A percentile compares a stretch with the other conserved stretches of the same genome.
These are phyloP conservation scores for Paramyrothecium roridum DNA, from an alignment of 2,329 filamentous ascomycete genomes.

Conservation along the genomic window DNA sequence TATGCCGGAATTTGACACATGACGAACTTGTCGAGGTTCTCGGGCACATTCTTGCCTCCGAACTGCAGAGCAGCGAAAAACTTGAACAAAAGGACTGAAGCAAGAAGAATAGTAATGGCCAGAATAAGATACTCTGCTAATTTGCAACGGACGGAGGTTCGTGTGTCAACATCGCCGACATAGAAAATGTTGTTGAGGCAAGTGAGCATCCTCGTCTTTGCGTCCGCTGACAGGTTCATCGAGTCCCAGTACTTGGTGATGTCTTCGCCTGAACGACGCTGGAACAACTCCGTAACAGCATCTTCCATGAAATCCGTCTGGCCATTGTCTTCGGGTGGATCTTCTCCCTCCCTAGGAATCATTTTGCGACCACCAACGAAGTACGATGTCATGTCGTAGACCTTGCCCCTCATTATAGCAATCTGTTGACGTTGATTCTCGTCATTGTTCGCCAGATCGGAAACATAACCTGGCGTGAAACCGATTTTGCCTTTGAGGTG, in stretches of 20 bases:
- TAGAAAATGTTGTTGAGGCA: constrained; percentile 96
- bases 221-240: constrained; percentile 53
- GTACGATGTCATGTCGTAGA: constrained; percentile 91
- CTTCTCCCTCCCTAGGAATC: constrained; percentile 50
- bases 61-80: constrained; percentile 97
- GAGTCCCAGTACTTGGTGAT: constrained; percentile 80
- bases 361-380: constrained; percentile 69
- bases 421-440: constrained; percentile 61
- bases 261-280: constrained; percentile 71
- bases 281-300: constrained; percentile 73
- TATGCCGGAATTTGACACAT: constrained; percentile 98
- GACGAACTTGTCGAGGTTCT: constrained; percentile 97
- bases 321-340: constrained; percentile 40
- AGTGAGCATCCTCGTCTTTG: constrained; percentile 67
- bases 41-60: constrained; percentile 82
- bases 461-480: constrained; percentile 75
- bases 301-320: constrained; percentile 79
- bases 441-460: constrained; percentile 61
- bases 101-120: constrained; percentile 76
- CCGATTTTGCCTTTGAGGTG: constrained; percentile 88
- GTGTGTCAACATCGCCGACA: constrained; percentile 85
- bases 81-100: constrained; percentile 85
- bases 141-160: constrained; percentile 78
- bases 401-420: constrained; percentile 71
- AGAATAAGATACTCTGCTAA: constrained; percentile 90